Evolutionary conservation across 2,329 filamentous ascomycete species (phyloP), one percentile per base, ranked within the genome.

Genomic region (Rutstroemia sp.): DNA sequence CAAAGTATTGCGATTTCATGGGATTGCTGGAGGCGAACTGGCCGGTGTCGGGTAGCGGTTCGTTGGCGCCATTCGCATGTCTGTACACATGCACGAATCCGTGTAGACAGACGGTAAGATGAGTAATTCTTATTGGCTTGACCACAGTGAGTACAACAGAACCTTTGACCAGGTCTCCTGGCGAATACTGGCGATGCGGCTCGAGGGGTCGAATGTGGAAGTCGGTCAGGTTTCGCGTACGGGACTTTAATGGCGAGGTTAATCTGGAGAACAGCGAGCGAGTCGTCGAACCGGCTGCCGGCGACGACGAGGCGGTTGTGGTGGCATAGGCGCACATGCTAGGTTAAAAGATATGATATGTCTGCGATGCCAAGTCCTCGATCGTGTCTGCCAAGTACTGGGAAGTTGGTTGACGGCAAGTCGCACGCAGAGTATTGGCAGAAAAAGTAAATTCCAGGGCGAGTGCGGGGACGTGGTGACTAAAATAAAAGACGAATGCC

Each of bases 71-170:
- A 63, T 83, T 86, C 10, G 77, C 75, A 55, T 77, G 77, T 72
- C 88, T 90, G 74, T 84, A 89, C 48, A 92, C 87, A 67, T 88
- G 85, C 56, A 90, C 87, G 70, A 85, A 90, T 59, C 89, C 89
- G 69, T 90, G 87, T 54, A 94, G 74, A 59, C 84, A 82, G 60
- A 92, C 86, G 10, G 87, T 88, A 49, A 94, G 77, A 73, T 94
- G 89, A 7, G 89, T 92, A 65, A 94, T 82, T 64, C 87, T 80
- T 60, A 90, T 73, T 18, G 88, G 85, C 71, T 90, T 90, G 65
- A 87, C 75, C 38, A 90, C 80, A 56, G 83, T 86, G 64, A 92
- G 74, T 59, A 89, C 77, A 49, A 92, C 87, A 61, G 81, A 81
- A 54, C 89, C 89, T 57, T 79, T 69, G 34, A 94, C 86, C 62